Evolutionary conservation across 441 rosid genomes (phyloP), one percentile per base, ranked within the genome.

Genomic region (Gossypium lobatum): DNA sequence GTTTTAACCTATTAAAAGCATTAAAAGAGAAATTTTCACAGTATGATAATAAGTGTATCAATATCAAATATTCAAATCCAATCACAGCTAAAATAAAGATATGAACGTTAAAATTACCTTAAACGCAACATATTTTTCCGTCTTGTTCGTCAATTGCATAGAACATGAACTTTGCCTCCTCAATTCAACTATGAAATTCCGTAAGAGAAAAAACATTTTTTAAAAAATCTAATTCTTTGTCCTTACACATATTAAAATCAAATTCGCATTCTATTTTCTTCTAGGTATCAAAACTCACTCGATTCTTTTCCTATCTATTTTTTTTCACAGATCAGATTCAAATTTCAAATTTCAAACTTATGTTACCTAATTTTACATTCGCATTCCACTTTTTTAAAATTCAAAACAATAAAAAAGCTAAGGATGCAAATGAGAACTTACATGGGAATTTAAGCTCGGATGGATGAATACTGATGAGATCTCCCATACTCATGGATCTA

Each of bases 81-180:
- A 71, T 45, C 45, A 62, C 23, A 26, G 52, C 31, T 3, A 13
- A 21, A 55, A 70, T 0, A 7, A 0, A 14, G 17, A 66, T 68
- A 71, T 11, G 25, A 14, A 39, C 37, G 5, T 34, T 9, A 1
- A 16, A 18, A 68, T 58, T 61, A 91, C 98, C 97, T 91, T 93
- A 84, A 88, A 93, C 68, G 95, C 98, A 6, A 91, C 87, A 82
- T 80, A 88, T 60, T 82, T 75, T 64, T 91, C 93, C 31, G 91
- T 86, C 77, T 91, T 91, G 83, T 88, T 93, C 50, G 86, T 81
- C 77, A 93, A 77, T 62, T 81, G 91, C 70, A 93, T 74, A 53
- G 95, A 87, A 55, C 94, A 88, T 25, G 93, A 84, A 77, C 84
- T 88, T 87, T 87, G 98, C 76, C 86, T 93, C 91, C 74, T 88